Conservation (phyloP, 1,284 basidiomycete genomes). For the Trichosporon coremiiforme region DNA sequence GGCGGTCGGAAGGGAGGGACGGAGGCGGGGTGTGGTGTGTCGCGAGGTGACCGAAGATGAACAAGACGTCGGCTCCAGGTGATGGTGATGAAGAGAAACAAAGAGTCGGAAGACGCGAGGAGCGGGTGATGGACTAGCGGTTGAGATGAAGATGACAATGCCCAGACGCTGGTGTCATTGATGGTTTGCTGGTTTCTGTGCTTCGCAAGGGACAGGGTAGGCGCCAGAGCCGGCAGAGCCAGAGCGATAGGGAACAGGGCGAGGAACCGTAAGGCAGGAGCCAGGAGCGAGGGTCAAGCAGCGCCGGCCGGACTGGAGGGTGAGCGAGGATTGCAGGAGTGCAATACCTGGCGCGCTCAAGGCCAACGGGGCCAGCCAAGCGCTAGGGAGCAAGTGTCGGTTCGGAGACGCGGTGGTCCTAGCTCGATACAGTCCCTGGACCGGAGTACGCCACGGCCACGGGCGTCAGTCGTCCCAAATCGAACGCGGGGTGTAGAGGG, state of each 20-base stretch:
- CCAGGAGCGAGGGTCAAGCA: background rate
- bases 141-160: constrained; percentile 6
- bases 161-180: background rate
- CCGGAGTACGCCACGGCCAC: constrained; percentile 12
- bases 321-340: background rate
- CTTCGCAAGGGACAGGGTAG: background rate
- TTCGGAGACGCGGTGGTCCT: constrained; percentile 17
- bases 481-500: background rate
- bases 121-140: background rate
- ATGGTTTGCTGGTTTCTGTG: constrained; percentile 16
- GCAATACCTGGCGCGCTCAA: background rate
- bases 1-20: constrained; percentile 21
- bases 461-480: background rate
- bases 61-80: constrained; percentile 1
- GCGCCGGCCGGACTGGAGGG: background rate
- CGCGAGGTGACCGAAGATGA: constrained; percentile 16
- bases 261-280: constrained; percentile 2
- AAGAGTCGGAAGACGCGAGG: background rate
- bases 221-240: background rate
- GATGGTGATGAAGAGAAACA: constrained; percentile 1
- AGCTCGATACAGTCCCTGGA: constrained; percentile 16
- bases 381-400: constrained; percentile 11
- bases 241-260: background rate
- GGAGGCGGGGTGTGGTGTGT: background rate
- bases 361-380: background rate